Percentiles rank a stretch among this genome's conserved stretches.
Conservation (phyloP, 1,284 basidiomycete species). For the Ceratobasidium sp. region DNA sequence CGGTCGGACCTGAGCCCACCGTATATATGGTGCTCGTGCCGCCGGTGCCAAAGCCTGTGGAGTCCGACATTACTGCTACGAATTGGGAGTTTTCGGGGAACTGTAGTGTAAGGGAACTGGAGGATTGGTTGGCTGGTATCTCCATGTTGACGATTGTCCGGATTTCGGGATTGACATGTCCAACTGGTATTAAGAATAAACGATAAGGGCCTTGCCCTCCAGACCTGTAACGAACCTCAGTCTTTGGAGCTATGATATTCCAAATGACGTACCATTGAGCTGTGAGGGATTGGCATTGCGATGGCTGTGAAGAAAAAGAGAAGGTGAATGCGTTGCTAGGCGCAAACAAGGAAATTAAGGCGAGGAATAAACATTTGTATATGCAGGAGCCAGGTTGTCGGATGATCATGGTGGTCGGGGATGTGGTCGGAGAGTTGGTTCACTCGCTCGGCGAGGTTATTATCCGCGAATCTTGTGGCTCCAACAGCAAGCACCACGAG, state of each 20-base stretch:
- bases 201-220: conserved; percentile 25
- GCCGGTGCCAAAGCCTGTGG: conserved; percentile 70
- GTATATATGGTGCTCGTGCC: conserved; percentile 71
- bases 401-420: conserved; percentile 20
- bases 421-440: neutral
- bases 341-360: conserved; percentile 10
- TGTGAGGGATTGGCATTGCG: conserved; percentile 25
- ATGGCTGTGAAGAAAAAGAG: conserved; percentile 21
- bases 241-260: neutral
- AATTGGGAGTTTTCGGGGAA: conserved; percentile 74
- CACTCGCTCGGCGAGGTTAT: neutral
- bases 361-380: neutral
- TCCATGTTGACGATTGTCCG: conserved; percentile 64
- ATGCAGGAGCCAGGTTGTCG: neutral
- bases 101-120: conserved; percentile 63
- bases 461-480: neutral
- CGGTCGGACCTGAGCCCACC: conserved; percentile 63
- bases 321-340: conserved; percentile 22
- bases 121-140: conserved; percentile 56
- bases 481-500: neutral
- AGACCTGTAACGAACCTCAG: conserved; percentile 3
- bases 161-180: conserved; percentile 59
- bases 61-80: conserved; percentile 72
- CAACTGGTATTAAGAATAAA: conserved; percentile 19
- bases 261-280: conserved; percentile 21